Base-by-base conservation (phyloP, 768 basidiomycete genomes). In the Amylocystis lapponica region DNA sequence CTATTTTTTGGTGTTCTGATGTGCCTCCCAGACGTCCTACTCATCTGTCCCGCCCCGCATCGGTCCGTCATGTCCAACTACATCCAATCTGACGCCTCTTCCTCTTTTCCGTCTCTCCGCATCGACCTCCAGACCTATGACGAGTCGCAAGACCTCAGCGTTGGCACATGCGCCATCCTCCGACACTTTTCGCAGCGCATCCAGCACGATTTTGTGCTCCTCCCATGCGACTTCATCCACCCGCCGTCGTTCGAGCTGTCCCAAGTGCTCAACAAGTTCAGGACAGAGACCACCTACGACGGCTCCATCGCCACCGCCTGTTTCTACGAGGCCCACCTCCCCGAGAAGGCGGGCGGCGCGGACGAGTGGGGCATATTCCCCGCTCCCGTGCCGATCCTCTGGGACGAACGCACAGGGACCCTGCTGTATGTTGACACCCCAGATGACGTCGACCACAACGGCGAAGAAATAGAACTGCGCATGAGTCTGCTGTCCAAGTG, bases 201-300 rank as follows among this genome's bases (percentile, higher is more conserved):
- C 49, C 71, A 75, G 49, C 79, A 79, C 47, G 94, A 96, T 62
- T 94, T 96, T 61, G 76, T 96, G 30, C 63, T 97, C 19, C 74
- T 97, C 2, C 86, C 94, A 6, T 96, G 92, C 57, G 94, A 97
- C 61, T 88, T 96, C 38, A 74, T 92, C 17, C 83, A 92, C 8
- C 84, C 92, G 0, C 67, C 81, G 0, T 66, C 76, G 0, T 71
- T 96, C n/a, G 69, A 83, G 5, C 73, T 97, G 6, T 72, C 74
- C 23, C 66, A 65, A 0, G 65, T 96, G 2, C 68, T 96, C 33
- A 81, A 97, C 63, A 85, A 81, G 56, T 94, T 93, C 60, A 80
- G 94, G 25, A 73, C 76, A 10, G 83, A 91, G 50, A 66, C 76
- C 0, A 69, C 79, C 39, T 72, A 78, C 27, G 74, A 81, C 65